Conservation (phyloP, 2,329 filamentous ascomycete genomes). For the Nemania bipapillata region DNA sequence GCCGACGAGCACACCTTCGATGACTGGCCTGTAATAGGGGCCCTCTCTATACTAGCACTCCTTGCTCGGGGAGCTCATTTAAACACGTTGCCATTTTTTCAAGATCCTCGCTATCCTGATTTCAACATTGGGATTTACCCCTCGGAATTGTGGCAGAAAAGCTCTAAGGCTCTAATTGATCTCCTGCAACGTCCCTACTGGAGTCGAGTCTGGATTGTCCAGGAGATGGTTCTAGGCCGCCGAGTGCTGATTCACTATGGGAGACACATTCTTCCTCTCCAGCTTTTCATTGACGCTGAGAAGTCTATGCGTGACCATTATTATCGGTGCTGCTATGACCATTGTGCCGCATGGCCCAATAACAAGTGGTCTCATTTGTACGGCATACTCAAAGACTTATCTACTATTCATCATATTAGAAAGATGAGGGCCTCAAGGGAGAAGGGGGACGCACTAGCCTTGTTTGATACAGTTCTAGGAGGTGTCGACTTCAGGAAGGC, state of each 20-base stretch:
- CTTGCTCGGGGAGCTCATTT: not conserved
- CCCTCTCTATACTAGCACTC: not conserved
- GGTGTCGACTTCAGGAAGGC: conserved; percentile 1
- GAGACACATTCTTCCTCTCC: conserved; percentile 7
- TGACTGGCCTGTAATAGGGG: not conserved
- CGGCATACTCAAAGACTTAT: not conserved
- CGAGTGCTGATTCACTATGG: conserved; percentile 2
- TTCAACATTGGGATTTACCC: conserved; percentile 5
- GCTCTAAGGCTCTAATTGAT: not conserved
- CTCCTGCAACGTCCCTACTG: not conserved
- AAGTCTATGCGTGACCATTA: conserved; percentile 6
- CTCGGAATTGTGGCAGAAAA: conserved; percentile 1
- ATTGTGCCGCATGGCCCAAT: not conserved
- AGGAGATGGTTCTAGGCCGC: conserved; percentile 5
- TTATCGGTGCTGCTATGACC: not conserved
- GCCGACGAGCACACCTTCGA: not conserved
- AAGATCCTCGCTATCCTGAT: conserved; percentile 1
- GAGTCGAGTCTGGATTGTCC: not conserved
- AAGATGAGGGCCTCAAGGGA: not conserved
- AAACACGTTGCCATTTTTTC: conserved; percentile 2
- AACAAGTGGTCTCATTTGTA: conserved; percentile 1
- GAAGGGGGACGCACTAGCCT: not conserved
- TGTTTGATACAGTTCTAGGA: not conserved
- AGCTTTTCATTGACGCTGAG: conserved; percentile 5
- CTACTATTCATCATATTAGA: not conserved